Evolutionary conservation across 2,329 filamentous ascomycete species (phyloP).

Genomic region (Aspergillus sp.): DNA sequence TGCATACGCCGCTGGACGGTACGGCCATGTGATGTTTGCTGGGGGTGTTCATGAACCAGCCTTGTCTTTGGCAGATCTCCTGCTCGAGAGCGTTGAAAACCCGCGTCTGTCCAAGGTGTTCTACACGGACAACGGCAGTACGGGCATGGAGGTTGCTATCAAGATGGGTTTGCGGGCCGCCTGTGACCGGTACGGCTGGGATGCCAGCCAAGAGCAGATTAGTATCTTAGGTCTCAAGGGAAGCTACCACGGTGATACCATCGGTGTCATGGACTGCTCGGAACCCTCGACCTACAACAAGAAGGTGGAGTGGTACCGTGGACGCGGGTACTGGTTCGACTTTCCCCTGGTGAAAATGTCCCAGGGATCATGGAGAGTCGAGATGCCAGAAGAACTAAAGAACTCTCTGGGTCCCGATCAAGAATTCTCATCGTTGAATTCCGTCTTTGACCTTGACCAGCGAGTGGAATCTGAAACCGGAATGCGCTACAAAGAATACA

Average conservation of each 20-base stretch:
- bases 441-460: constrained; percentile 56
- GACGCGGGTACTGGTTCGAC: constrained; percentile 75
- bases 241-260: constrained; percentile 83
- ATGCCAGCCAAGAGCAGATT: constrained; percentile 51
- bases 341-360: constrained; percentile 67
- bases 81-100: constrained; percentile 59
- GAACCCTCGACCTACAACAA: constrained; percentile 75
- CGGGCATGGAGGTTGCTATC: constrained; percentile 75
- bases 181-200: constrained; percentile 62
- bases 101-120: constrained; percentile 67
- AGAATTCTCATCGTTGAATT: constrained; percentile 46
- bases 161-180: constrained; percentile 78
- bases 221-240: constrained; percentile 71
- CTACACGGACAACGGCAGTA: constrained; percentile 80
- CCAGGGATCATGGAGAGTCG: constrained; percentile 62
- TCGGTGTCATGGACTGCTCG: constrained; percentile 80
- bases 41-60: constrained; percentile 75
- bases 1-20: constrained; percentile 75
- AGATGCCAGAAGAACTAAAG: constrained; percentile 49
- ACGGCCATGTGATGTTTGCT: constrained; percentile 86
- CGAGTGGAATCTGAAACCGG: constrained; percentile 45
- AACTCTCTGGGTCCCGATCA: constrained; percentile 41
- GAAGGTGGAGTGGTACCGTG: constrained; percentile 81
- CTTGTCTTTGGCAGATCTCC: constrained; percentile 59
- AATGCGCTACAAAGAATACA: constrained; percentile 56